These are phyloP conservation scores for Epichloe amarillans DNA, from an alignment of 2,329 filamentous ascomycete species.

Conservation along the genomic window DNA sequence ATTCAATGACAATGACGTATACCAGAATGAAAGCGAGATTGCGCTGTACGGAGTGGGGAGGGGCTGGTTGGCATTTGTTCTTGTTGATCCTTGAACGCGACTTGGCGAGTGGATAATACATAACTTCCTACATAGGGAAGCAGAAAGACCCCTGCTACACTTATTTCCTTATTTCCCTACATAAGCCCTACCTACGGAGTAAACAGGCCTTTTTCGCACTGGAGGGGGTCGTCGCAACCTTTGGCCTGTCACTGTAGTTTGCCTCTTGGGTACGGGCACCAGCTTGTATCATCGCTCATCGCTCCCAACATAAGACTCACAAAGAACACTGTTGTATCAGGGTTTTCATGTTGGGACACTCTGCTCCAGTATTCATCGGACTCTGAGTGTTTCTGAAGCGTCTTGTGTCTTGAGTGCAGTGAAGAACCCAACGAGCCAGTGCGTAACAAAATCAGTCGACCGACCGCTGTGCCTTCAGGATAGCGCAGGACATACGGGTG, in stretches of 20 bases:
- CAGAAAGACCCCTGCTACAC: background rate
- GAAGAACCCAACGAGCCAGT: too few species aligned
- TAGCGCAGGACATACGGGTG: background rate
- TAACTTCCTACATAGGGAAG: background rate
- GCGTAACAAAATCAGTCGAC: background rate
- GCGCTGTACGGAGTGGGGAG: constrained; percentile 1
- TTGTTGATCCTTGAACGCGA: background rate
- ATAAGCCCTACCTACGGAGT: too few species aligned
- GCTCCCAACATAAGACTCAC: too few species aligned
- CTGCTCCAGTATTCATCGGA: background rate
- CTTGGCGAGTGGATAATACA: background rate
- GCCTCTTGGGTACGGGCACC: too few species aligned
- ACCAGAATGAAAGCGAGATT: constrained; percentile 3
- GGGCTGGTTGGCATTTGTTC: background rate
- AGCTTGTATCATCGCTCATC: background rate
- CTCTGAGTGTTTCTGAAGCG: background rate
- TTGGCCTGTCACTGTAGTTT: too few species aligned
- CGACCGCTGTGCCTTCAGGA: background rate
- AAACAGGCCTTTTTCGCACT: too few species aligned
- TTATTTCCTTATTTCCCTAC: too few species aligned
- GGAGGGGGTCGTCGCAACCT: too few species aligned
- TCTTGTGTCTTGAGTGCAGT: background rate
- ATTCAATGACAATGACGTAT: constrained; percentile 6
- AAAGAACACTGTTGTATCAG: too few species aligned
- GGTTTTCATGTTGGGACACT: background rate